Evolutionary conservation across 805 yeast species (phyloP), one percentile per base, ranked within the genome.

Genomic region (Alloascoidea hylecoeti): DNA sequence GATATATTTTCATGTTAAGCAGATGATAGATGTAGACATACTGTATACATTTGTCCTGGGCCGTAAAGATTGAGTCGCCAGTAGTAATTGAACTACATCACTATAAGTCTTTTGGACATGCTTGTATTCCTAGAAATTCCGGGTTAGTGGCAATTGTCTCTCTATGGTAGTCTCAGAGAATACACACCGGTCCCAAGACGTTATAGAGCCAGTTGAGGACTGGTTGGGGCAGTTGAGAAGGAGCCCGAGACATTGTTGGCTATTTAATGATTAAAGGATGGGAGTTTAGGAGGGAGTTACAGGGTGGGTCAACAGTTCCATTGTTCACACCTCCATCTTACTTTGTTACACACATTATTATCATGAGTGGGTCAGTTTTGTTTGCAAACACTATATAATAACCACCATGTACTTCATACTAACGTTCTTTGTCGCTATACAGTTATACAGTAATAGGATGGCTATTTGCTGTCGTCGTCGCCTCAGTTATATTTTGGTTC

Each of bases 401-500:
- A n/a, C n/a, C n/a, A n/a, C n/a, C n/a, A 16, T 17, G 4, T 2
- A 17, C 18, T 15, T 15, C 17, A 9, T 38, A 35, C 40, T 34
- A 34, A 27, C 40, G 30, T 14, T 17, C 15, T 41, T 41, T 17
- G 3, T 5, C 45, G 45, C 50, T 46, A 48, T 35, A 16, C 46
- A 78, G 88, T 38, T 81, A 78, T 70, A 71, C 81, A 38, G 89
- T 84, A 45, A 63, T 82, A 41, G 60, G 71, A 41, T 79, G 74
- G 18, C 64, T 85, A 43, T 50, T 77, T 17, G 61, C 72, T 40
- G 78, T 78, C 9, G 70, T 66, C 17, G 68, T 66, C 16, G 58
- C 71, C 34, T 73, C 85, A 12, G 66, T 71, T n/a, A 63, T 68
- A 34, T 77, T 86, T 42, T 88, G 96, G 96, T 61, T 68, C 38